A percentile compares a stretch with the other conserved stretches of the same genome.
Evolutionary conservation across 208 protist species (phyloP).

Genomic region (Trypanosoma theileri): DNA sequence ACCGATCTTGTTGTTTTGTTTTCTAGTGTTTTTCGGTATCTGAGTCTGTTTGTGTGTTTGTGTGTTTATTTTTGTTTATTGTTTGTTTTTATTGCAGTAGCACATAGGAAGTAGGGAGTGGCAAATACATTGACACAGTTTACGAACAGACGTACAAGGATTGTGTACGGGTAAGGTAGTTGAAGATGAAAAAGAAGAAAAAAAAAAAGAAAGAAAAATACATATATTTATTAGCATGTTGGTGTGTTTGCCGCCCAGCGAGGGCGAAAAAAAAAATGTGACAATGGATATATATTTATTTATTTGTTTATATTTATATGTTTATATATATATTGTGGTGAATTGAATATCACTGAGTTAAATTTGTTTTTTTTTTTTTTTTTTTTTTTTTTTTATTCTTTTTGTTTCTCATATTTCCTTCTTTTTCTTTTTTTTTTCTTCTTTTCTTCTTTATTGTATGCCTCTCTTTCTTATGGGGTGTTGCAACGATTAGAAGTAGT

Average conservation of each 20-base stretch:
- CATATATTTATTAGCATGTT: too few species aligned
- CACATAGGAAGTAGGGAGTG: slow-evolving; percentile 23
- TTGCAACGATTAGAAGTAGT: too few species aligned
- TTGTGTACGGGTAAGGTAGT: too few species aligned
- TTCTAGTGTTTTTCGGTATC: too few species aligned
- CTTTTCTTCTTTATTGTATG: neutral
- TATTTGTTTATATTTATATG: too few species aligned
- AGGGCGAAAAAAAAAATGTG: too few species aligned
- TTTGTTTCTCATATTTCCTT: slow-evolving; percentile 20
- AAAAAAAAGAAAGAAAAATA: neutral
- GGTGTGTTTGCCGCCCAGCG: too few species aligned
- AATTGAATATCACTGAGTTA: too few species aligned
- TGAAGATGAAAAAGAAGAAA: neutral
- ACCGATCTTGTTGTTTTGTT: slow-evolving; percentile 1
- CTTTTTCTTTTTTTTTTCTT: slow-evolving; percentile 6
- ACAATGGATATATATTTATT: too few species aligned
- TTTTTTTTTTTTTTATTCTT: too few species aligned
- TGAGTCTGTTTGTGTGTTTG: slow-evolving; percentile 18
- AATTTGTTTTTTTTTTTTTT: too few species aligned
- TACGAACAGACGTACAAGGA: neutral
- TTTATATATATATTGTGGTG: too few species aligned
- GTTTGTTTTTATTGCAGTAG: slow-evolving; percentile 24
- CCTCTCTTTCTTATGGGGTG: neutral
- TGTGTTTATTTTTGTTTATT: slow-evolving; percentile 23
- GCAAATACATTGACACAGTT: slow-evolving; percentile 13